A percentile compares a stretch with the other conserved stretches of the same genome.
Evolutionary conservation across 2,329 filamentous ascomycete species (phyloP).

Genomic region (Tolypocladium tundrense): DNA sequence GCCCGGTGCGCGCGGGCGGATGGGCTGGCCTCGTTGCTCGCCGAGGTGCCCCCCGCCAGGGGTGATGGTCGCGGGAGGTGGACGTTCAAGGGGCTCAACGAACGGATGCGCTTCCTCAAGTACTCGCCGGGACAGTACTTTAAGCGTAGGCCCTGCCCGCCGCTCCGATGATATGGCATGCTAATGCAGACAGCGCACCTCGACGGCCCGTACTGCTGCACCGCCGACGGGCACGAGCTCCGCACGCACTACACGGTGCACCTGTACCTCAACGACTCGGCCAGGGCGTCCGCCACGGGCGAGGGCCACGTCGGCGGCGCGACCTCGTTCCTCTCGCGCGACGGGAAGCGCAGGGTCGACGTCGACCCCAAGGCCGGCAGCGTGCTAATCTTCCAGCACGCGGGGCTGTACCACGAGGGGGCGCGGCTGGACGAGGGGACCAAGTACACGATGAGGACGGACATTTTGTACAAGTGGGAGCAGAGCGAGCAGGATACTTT

Average conservation of each 20-base stretch:
- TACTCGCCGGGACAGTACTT: slow-evolving; percentile 68
- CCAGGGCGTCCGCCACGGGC: slow-evolving; percentile 6
- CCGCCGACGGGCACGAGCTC: slow-evolving; percentile 32
- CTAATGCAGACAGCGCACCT: slow-evolving; percentile 44
- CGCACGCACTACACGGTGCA: slow-evolving; percentile 45
- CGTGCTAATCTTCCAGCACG: slow-evolving; percentile 52
- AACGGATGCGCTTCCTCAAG: slow-evolving; percentile 64
- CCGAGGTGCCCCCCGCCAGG: slow-evolving; percentile 18
- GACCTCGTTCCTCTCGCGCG: slow-evolving; percentile 40
- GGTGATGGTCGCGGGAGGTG: slow-evolving; percentile 19
- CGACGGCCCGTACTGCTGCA: slow-evolving; percentile 52
- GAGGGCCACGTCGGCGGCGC: slow-evolving; percentile 38
- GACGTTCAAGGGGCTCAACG: slow-evolving; percentile 49
- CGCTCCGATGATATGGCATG: slow-evolving; percentile 11
- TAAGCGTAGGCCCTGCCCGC: slow-evolving; percentile 18
- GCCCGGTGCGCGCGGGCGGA: slow-evolving; percentile 38
- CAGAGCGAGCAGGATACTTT: neutral
- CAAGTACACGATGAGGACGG: slow-evolving; percentile 48
- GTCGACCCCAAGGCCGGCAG: slow-evolving; percentile 46
- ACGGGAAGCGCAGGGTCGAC: slow-evolving; percentile 33
- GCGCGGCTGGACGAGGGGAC: slow-evolving; percentile 37
- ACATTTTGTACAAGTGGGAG: slow-evolving; percentile 38
- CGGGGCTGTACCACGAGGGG: slow-evolving; percentile 39
- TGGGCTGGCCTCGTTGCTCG: slow-evolving; percentile 30
- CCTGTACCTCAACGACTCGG: slow-evolving; percentile 31